These are phyloP conservation scores for Melastoma malabathricum DNA, from an alignment of 345 rosid species.

Conservation along the genomic window DNA sequence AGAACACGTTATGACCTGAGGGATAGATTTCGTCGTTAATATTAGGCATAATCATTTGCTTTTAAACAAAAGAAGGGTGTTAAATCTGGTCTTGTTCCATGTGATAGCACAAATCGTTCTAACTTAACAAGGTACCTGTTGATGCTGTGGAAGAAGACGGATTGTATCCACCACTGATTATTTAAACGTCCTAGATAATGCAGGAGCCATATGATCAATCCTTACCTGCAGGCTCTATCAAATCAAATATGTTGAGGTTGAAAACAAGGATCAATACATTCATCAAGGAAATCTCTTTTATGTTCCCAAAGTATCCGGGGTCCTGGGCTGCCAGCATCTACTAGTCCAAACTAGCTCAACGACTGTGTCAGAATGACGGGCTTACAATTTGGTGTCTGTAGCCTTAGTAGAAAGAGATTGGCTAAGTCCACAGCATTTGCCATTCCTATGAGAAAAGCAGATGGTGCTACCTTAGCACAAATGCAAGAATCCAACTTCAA, in stretches of 20 bases:
- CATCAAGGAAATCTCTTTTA: too few species aligned
- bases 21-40: neutral
- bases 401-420: conserved; percentile 82
- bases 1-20: conserved; percentile 71
- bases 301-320: too few species aligned
- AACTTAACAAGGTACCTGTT: conserved; percentile 37
- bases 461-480: neutral
- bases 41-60: too few species aligned
- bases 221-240: conserved; percentile 56
- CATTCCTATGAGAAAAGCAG: conserved; percentile 38
- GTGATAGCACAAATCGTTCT: too few species aligned
- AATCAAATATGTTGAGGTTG: neutral
- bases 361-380: neutral
- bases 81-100: too few species aligned
- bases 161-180: conserved; percentile 77
- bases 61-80: too few species aligned
- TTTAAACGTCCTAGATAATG: conserved; percentile 70
- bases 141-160: conserved; percentile 91
- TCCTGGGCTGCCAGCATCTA: too few species aligned
- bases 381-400: conserved; percentile 72
- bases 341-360: too few species aligned
- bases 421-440: conserved; percentile 91
- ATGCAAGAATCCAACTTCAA: neutral
- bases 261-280: neutral
- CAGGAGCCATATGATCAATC: conserved; percentile 72